Evolutionary conservation across 2,329 filamentous ascomycete genomes (phyloP).

Genomic region (Trichoderma atroviride): DNA sequence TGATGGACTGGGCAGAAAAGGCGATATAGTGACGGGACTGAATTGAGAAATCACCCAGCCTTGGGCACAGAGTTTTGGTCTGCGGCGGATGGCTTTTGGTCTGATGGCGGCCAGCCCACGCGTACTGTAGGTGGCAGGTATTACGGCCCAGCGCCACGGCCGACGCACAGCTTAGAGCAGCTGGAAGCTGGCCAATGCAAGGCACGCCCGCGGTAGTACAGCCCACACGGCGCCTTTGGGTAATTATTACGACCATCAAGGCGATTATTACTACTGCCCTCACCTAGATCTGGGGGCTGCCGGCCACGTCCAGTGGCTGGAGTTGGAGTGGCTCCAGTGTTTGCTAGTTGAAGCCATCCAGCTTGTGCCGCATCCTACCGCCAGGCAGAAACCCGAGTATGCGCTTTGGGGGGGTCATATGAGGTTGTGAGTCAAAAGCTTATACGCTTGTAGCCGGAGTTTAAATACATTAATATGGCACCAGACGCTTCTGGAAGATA

Average conservation of each 20-base stretch:
- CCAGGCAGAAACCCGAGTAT: background rate
- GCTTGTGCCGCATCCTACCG: background rate
- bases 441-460: background rate
- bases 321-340: background rate
- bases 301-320: background rate
- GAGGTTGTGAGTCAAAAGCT: background rate
- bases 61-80: conserved; percentile 12
- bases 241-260: background rate
- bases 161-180: background rate
- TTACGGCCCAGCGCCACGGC: background rate
- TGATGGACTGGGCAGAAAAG: background rate
- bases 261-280: background rate
- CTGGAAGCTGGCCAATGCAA: conserved; percentile 4
- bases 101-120: background rate
- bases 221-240: conserved; percentile 18
- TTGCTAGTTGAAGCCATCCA: conserved; percentile 1
- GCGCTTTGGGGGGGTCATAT: background rate
- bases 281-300: background rate
- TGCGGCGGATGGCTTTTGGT: conserved; percentile 1
- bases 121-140: background rate
- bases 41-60: background rate
- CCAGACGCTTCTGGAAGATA: background rate
- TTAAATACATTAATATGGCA: background rate
- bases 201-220: conserved; percentile 3
- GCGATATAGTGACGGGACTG: background rate